Percentiles rank a stretch among this genome's conserved stretches.
phyloP scores from a whole-genome alignment of 495 filamentous ascomycete species.

The Lasiosphaeria hispida region DNA sequence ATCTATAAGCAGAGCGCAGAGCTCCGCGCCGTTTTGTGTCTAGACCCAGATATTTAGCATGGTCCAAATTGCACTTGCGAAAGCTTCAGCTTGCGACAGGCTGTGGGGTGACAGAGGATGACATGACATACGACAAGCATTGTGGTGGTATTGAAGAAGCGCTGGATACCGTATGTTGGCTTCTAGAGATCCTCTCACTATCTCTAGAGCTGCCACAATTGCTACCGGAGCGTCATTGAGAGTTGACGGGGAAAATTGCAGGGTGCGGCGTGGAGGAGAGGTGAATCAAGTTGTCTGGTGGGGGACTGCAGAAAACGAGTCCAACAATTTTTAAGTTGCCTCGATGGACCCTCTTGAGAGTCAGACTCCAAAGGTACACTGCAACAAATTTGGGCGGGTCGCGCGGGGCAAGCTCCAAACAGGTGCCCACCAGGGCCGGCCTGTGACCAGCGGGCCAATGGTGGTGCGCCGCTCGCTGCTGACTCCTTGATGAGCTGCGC shows the following conservation, averaged over 20 bases:
- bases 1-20: conserved; percentile 83
- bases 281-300: conserved; percentile 25
- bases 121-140: conserved; percentile 47
- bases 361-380: conserved; percentile 1
- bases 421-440: background rate
- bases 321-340: conserved; percentile 23
- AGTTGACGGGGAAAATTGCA: conserved; percentile 8
- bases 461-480: conserved; percentile 14
- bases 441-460: conserved; percentile 16
- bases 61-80: background rate
- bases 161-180: conserved; percentile 27
- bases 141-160: conserved; percentile 12
- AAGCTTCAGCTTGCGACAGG: background rate
- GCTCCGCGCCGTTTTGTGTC: conserved; percentile 67
- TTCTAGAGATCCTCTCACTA: conserved; percentile 68
- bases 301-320: conserved; percentile 23
- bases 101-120: background rate
- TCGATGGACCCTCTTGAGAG: conserved; percentile 6
- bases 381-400: conserved; percentile 14
- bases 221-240: conserved; percentile 64
- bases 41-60: conserved; percentile 17
- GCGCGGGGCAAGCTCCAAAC: conserved; percentile 23
- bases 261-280: conserved; percentile 15
- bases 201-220: conserved; percentile 66
- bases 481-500: conserved; percentile 10